Evolutionary conservation across 1,139 yeast genomes (phyloP), one percentile per base, ranked within the genome.

Genomic region (Saccharomycopsis hybrid): DNA sequence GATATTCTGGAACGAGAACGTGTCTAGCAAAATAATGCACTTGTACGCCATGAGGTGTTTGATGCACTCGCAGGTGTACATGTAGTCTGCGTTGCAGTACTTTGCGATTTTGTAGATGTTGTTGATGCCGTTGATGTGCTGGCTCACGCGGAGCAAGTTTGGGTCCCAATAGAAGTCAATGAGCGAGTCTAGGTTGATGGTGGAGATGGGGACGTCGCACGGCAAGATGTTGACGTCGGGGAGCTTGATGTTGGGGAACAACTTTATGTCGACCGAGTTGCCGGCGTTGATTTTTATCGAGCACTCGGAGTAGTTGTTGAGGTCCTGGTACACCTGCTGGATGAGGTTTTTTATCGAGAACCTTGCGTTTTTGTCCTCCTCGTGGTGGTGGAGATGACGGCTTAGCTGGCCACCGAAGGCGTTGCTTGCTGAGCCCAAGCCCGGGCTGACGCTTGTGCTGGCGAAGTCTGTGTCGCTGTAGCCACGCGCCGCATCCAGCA

Each of bases 151-250:
- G 42, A 88, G 72, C 94, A 92, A 85, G 2, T 97, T 92, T 1
- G 97, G 97, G 62, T 92, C 98, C 97, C 98, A 92, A 59, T 86
- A 85, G 4, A 85, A 85, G 65, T 92, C 98, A 35, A 87, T 82
- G 56, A 92, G 70, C 36, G 78, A 71, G 39, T 74, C 73, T 37
- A 90, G 67, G 50, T 82, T 79, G 1, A 90, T 95, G 0, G 92
- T 83, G 4, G 95, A 78, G 2, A 89, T 78, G 0, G 98, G 98
- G 0, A 92, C 98, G 62, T 92, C 96, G 59, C 76, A 71, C 37
- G 89, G 46, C 77, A 60, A 7, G 67, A 56, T 57, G 62, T 78
- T 67, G 59, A 87, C 69, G 47, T 78, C 78, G 5, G 94, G 90
- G 5, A 52, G 38, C 25, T 43, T 47, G 40, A 85, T 70, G 13